Evolutionary conservation across 2,329 filamentous ascomycete genomes (phyloP).

Genomic region (Knufia petricola): DNA sequence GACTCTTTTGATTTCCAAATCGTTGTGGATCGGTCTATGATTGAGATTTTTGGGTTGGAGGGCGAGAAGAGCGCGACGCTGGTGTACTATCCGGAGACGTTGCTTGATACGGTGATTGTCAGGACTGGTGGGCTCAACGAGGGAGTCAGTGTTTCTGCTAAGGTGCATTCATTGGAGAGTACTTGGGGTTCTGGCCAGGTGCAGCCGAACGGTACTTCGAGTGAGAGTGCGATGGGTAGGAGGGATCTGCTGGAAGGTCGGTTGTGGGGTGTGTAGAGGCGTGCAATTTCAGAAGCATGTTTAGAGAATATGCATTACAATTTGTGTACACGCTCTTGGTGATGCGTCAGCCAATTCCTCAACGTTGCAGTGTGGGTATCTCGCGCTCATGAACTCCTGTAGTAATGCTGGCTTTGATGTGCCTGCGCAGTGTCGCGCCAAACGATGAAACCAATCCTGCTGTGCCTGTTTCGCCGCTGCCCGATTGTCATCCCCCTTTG

Average conservation of each 20-base stretch:
- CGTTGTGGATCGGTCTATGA: constrained; percentile 45
- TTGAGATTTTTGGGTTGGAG: constrained; percentile 47
- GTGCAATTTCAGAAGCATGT: too few relatives aligned
- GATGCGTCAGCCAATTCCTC: background rate
- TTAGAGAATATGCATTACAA: background rate
- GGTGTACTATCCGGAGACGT: constrained; percentile 39
- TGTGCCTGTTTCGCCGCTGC: background rate
- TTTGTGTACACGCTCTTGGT: background rate
- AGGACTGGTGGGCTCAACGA: background rate
- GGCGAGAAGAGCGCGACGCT: constrained; percentile 43
- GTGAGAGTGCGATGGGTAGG: background rate
- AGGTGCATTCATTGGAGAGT: background rate
- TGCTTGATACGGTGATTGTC: constrained; percentile 5
- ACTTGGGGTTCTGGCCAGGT: constrained; percentile 1
- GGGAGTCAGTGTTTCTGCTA: background rate
- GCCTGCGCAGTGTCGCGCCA: constrained; percentile 11
- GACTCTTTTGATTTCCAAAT: constrained; percentile 37
- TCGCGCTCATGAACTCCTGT: constrained; percentile 4
- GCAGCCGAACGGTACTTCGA: background rate
- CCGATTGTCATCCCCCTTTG: constrained; percentile 19
- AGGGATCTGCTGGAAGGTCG: background rate
- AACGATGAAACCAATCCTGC: too few relatives aligned
- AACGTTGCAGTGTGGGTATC: background rate
- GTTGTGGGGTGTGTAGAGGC: background rate
- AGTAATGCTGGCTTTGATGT: background rate